Evolutionary conservation across 2,329 filamentous ascomycete species (phyloP).

Genomic region (Clonostachys sp.): DNA sequence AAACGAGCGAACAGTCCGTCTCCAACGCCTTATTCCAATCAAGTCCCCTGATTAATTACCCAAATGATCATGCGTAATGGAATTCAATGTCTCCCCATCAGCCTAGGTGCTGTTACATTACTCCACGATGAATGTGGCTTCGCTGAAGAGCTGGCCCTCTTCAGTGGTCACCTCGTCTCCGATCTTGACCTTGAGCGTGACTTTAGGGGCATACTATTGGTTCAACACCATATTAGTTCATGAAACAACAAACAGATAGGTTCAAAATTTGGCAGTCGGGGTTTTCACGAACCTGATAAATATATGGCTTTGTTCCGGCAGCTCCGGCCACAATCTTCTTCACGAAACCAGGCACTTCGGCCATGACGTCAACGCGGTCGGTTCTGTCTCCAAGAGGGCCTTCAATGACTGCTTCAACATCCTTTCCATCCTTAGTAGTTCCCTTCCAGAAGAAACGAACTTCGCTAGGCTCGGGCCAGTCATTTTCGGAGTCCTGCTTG

Average conservation of each 20-base stretch:
- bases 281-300: conserved; percentile 72
- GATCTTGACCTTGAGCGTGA: conserved; percentile 78
- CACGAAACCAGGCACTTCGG: conserved; percentile 90
- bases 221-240: conserved; percentile 8
- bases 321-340: conserved; percentile 89
- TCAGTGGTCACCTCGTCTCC: conserved; percentile 76
- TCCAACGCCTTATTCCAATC: conserved; percentile 15
- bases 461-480: conserved; percentile 82
- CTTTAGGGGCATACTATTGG: conserved; percentile 63
- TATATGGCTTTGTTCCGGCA: conserved; percentile 92
- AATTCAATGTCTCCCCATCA: conserved; percentile 1
- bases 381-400: conserved; percentile 63
- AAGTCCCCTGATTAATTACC: conserved; percentile 11
- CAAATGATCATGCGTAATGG: neutral
- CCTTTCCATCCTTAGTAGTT: conserved; percentile 70
- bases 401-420: conserved; percentile 65
- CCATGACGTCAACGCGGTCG: conserved; percentile 89
- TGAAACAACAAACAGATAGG: neutral
- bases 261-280: neutral
- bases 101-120: conserved; percentile 1
- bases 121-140: conserved; percentile 82
- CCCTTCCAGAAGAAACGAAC: conserved; percentile 76
- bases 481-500: conserved; percentile 70
- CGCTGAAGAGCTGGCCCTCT: conserved; percentile 74
- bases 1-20: conserved; percentile 20